Evolutionary conservation across 2,329 filamentous ascomycete species (phyloP).

Genomic region (Colletotrichum trifolii): DNA sequence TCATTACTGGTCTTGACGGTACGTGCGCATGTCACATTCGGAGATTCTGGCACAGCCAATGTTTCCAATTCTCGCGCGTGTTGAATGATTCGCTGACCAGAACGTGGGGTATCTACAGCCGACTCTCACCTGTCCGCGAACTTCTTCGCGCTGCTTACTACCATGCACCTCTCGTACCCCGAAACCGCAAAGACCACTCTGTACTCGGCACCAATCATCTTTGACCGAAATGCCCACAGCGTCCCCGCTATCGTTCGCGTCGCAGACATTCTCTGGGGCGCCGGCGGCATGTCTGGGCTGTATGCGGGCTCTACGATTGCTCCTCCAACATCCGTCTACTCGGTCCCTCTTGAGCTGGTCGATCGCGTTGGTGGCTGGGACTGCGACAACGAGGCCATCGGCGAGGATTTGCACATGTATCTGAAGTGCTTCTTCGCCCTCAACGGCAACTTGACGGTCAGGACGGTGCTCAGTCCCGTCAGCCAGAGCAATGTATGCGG

Average conservation of each 20-base stretch:
- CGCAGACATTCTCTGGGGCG: slow-evolving; percentile 78
- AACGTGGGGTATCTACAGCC: slow-evolving; percentile 55
- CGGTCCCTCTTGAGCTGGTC: slow-evolving; percentile 72
- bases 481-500: slow-evolving; percentile 79
- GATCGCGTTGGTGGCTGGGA: slow-evolving; percentile 80
- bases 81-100: slow-evolving; percentile 44
- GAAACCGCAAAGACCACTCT: slow-evolving; percentile 71
- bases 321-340: slow-evolving; percentile 80
- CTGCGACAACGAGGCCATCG: slow-evolving; percentile 75
- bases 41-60: slow-evolving; percentile 31
- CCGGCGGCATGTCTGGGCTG: slow-evolving; percentile 76
- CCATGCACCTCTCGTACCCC: slow-evolving; percentile 69
- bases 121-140: slow-evolving; percentile 77
- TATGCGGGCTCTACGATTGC: slow-evolving; percentile 72
- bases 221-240: slow-evolving; percentile 77
- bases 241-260: slow-evolving; percentile 76
- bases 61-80: slow-evolving; percentile 37
- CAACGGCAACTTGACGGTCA: slow-evolving; percentile 74
- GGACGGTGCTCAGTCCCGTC: slow-evolving; percentile 74
- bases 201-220: slow-evolving; percentile 78
- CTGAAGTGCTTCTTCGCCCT: slow-evolving; percentile 82
- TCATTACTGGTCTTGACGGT: slow-evolving; percentile 81
- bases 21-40: slow-evolving; percentile 46
- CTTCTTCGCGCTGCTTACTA: slow-evolving; percentile 74
- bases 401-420: slow-evolving; percentile 82